Evolutionary conservation across 441 rosid genomes (phyloP), one percentile per base, ranked within the genome.

Genomic region (Sinapis alba): DNA sequence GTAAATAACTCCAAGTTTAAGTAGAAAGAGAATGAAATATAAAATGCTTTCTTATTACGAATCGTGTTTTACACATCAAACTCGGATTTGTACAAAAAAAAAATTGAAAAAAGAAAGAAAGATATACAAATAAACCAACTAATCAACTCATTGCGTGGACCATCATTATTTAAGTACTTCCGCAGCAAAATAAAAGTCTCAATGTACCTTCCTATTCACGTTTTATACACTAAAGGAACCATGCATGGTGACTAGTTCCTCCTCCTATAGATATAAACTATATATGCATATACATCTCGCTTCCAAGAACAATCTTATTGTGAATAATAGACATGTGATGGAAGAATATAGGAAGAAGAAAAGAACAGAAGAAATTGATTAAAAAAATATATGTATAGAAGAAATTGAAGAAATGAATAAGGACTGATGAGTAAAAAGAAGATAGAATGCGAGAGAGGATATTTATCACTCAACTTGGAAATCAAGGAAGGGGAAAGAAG

Each of bases 401-500:
- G 47, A 70, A 69, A n/a, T n/a, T n/a, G n/a, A n/a, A 41, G 56
- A 50, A 50, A 50, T 68, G 81, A 72, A 72, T 32, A 51, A 58
- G 21, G 8, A 24, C 19, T 2, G 26, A 76, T 23, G 67, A 69
- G 36, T 47, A 26, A 41, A 64, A 62, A 28, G 66, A 68, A 18
- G 21, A 69, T 60, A 62, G 54, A 47, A 7, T 21, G 41, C 10
- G 9, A 24, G 21, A 15, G 26, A 19, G 24, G 23, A 51, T 53
- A 54, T 7, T 47, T 26, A 69, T 84, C 69, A 88, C 62, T 86
- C 88, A 76, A 83, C 78, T 78, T 89, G 91, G 85, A 85, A 86
- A 81, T 88, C 89, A 78, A 85, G 86, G 66, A 85, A 84, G 16
- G 90, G 89, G 43, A 85, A 85, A 74, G 89, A 80, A 20, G 89